These are phyloP conservation scores for Dysphania ambrosioides DNA, from an alignment of 148 eudicot species.

Conservation along the genomic window DNA sequence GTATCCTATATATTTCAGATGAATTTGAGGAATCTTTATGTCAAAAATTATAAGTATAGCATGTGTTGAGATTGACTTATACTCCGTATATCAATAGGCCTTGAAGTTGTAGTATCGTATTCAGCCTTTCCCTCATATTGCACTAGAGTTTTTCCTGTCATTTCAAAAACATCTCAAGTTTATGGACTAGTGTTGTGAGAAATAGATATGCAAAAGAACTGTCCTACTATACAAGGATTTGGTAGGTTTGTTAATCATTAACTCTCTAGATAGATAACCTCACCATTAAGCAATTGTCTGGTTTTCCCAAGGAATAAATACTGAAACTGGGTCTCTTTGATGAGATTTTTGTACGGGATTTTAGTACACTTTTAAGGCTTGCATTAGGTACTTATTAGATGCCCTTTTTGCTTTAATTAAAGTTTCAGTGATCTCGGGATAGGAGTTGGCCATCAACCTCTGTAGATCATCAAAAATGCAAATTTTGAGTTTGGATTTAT, in stretches of 20 bases:
- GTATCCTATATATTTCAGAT: neutral
- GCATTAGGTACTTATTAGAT: slow-evolving; percentile 24
- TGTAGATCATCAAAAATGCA: slow-evolving; percentile 9
- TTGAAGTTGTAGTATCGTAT: too few species aligned
- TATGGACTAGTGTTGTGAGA: neutral
- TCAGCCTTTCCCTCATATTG: too few species aligned
- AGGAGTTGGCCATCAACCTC: slow-evolving; percentile 28
- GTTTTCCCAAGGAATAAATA: slow-evolving; percentile 15
- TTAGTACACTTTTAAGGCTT: slow-evolving; percentile 3
- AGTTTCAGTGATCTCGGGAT: slow-evolving; percentile 31
- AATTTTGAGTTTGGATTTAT: slow-evolving; percentile 5
- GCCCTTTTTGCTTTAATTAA: slow-evolving; percentile 35
- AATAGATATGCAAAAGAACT: neutral
- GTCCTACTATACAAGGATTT: too few species aligned
- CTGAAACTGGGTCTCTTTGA: slow-evolving; percentile 11
- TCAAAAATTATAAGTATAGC: too few species aligned
- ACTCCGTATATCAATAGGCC: neutral
- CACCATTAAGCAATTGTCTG: slow-evolving; percentile 22
- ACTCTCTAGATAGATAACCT: slow-evolving; percentile 23
- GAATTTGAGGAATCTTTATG: neutral
- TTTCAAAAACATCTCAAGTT: too few species aligned
- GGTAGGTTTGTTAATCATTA: too few species aligned
- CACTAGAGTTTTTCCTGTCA: neutral
- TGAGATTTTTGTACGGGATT: slow-evolving; percentile 23
- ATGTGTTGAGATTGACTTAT: too few species aligned